These are phyloP conservation scores for Ophiostoma perfectum DNA, from an alignment of 2,329 filamentous ascomycete genomes.

Conservation along the genomic window DNA sequence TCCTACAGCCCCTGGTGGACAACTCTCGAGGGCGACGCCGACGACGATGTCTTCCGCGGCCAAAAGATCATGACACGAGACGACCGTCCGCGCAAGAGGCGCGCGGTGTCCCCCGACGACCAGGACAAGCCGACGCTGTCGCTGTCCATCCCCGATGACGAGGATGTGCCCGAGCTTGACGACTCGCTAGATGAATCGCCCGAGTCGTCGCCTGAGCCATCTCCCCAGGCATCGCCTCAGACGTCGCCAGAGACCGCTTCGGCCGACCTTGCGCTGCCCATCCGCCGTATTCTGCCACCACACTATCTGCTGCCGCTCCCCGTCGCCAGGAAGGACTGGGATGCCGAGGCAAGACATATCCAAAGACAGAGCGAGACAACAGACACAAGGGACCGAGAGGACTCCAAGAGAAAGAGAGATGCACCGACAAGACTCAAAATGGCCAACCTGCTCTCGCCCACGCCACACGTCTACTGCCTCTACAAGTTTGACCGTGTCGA, in stretches of 20 bases:
- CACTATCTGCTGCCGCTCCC: constrained; percentile 12
- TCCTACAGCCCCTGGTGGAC: constrained; percentile 10
- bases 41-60: not conserved
- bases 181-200: not conserved
- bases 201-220: not conserved
- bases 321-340: not conserved
- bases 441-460: constrained; percentile 10
- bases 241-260: not conserved
- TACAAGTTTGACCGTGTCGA: constrained; percentile 27
- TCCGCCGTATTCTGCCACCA: constrained; percentile 16
- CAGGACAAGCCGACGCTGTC: not conserved
- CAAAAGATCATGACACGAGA: not conserved
- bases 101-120: constrained; percentile 3
- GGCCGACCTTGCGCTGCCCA: constrained; percentile 9
- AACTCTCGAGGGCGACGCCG: not conserved
- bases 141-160: not conserved
- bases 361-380: not conserved
- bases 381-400: no score
- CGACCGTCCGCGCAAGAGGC: not conserved
- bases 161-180: constrained; percentile 12
- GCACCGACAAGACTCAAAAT: not conserved
- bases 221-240: not conserved
- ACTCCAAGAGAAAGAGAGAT: not conserved
- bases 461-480: constrained; percentile 16
- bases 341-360: not conserved